Evolutionary conservation across 2,329 filamentous ascomycete species (phyloP), one percentile per base, ranked within the genome.

Genomic region (Claviceps sp.): DNA sequence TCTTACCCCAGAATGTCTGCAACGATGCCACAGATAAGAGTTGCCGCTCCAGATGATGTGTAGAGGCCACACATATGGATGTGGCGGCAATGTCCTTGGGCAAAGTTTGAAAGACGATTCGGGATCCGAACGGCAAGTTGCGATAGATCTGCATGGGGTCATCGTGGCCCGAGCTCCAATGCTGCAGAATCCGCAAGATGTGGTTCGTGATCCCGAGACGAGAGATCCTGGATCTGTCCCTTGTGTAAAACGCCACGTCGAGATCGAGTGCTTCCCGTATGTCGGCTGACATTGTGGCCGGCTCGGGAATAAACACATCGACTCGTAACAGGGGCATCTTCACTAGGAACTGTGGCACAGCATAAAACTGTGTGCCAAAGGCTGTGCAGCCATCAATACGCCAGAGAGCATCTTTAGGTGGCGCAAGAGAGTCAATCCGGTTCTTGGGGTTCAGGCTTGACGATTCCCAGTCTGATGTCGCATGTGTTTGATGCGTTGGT

Each of bases 381-480:
- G 72, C 74, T 22, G 75, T 74, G 57, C 73, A 77, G 48, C 79
- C 78, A 56, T 82, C 78, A 47, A 83, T 73, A 37, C 75, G 71
- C 78, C 79, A 83, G 7, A 76, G 62, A 2, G 77, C 71, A 0
- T 64, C 57, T 14, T 58, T 48, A 2, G 71, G 70, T 7, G 67
- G 62, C 2, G 69, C 70, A 16, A 82, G 71, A 55, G 76, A 79
- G 60, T 81, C 72, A 60, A 82, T 75, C 54, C 78, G 72, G 58
- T 81, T 82, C 61, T 78, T 79, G 7, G 78, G 79, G 55, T 82
- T 82, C 43, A 81, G 66, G 42, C 68, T 63, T 5, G 78, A 81
- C 3, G 61, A 55, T 13, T 64, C 61, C 78, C 78, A 82, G 14
- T 58, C 37, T 30, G 30, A 11, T 11, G 30, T 34, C 1, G 46